Percentiles rank a stretch among this genome's conserved stretches.
Evolutionary conservation across 2,329 filamentous ascomycete genomes (phyloP).

Genomic region (Penicillium capsulatum): DNA sequence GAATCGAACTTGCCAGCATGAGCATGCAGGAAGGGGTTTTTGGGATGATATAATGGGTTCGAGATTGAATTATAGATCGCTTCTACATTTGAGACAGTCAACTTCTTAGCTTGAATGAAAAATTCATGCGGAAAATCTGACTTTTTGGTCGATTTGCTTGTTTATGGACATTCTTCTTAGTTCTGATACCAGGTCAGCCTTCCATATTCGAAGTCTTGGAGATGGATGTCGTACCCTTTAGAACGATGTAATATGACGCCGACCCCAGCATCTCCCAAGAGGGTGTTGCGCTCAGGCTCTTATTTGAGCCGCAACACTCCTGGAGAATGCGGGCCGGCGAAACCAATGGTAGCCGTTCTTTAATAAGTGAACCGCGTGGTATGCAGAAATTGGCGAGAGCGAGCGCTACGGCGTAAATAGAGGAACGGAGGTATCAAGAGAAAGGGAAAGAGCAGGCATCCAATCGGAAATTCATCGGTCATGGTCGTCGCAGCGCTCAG

Average conservation of each 20-base stretch:
- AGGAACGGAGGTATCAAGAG: conserved; percentile 14
- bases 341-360: conserved; percentile 8
- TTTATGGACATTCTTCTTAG: conserved; percentile 11
- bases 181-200: conserved; percentile 22
- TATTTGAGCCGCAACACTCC: no score
- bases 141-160: conserved; percentile 2
- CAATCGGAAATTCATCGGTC: conserved; percentile 6
- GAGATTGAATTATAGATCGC: background rate
- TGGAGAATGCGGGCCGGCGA: conserved; percentile 23
- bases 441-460: conserved; percentile 4
- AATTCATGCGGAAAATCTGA: background rate
- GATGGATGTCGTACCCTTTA: conserved; percentile 22
- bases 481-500: conserved; percentile 17
- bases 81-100: conserved; percentile 6
- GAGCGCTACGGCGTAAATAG: conserved; percentile 7
- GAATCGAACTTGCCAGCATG: no score
- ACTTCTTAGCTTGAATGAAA: background rate
- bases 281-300: background rate
- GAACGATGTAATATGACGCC: conserved; percentile 26
- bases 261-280: conserved; percentile 10
- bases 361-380: conserved; percentile 10
- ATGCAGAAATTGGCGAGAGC: conserved; percentile 5
- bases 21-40: no score
- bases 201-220: background rate
- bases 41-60: no score